Conservation (phyloP, 345 rosid genomes). For the Hibiscus syriacus region DNA sequence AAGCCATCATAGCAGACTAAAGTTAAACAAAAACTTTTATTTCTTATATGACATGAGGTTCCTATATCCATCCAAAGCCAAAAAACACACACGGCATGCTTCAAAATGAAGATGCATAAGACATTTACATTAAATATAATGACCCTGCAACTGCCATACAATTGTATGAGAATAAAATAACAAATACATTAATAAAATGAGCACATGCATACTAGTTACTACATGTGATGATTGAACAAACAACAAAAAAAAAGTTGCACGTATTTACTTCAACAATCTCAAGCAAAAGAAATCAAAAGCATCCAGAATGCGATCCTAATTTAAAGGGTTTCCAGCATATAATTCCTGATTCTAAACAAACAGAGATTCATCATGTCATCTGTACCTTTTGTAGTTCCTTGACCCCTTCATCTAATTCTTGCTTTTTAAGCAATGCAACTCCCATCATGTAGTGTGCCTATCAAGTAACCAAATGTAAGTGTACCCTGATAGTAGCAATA, state of each 20-base stretch:
- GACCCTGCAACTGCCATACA: not conserved
- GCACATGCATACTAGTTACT: not conserved
- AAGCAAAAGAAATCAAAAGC: not conserved
- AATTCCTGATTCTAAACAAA: constrained; percentile 1
- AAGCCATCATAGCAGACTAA: not conserved
- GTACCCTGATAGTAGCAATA: constrained; percentile 2
- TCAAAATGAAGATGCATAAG: no score
- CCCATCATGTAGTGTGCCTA: constrained; percentile 91
- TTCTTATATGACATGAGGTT: not conserved
- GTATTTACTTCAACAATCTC: not conserved
- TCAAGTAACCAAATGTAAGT: constrained; percentile 13
- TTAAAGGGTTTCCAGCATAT: not conserved
- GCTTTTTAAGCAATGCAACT: constrained; percentile 55
- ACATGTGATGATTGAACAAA: not conserved
- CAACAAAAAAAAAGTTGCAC: not conserved
- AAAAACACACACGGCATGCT: not conserved
- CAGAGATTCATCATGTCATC: not conserved
- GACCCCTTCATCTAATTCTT: constrained; percentile 47
- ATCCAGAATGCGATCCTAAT: no score
- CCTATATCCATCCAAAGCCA: not conserved
- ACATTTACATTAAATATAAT: not conserved
- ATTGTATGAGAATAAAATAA: not conserved
- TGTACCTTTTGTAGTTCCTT: constrained; percentile 69
- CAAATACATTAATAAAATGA: not conserved
- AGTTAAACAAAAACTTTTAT: not conserved